Evolutionary conservation across 495 filamentous ascomycete genomes (phyloP).

Genomic region (Podospora bellae-mahoneyi): DNA sequence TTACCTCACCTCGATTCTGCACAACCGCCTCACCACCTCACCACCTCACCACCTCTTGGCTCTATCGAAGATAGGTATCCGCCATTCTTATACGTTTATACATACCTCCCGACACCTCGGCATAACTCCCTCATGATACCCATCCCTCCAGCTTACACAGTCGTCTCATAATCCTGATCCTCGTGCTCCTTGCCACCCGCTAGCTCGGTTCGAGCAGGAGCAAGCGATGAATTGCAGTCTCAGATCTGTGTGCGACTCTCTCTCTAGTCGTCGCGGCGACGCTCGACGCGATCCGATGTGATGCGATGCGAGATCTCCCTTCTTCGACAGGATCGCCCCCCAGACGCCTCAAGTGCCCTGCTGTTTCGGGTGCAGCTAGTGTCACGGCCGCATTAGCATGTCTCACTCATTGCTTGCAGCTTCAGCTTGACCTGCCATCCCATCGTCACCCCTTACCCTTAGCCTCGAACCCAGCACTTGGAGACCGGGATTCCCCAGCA

Average conservation of each 20-base stretch:
- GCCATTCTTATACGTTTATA: background rate
- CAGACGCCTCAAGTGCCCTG: slow-evolving; percentile 2
- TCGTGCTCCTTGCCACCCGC: background rate
- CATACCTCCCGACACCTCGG: background rate
- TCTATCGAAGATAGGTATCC: too few relatives aligned
- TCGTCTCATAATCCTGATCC: background rate
- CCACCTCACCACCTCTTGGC: too few relatives aligned
- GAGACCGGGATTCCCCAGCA: background rate
- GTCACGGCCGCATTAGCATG: slow-evolving; percentile 4
- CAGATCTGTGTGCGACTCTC: background rate
- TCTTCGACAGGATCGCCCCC: background rate
- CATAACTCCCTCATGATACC: background rate
- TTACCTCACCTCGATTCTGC: background rate
- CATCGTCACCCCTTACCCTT: slow-evolving; percentile 1
- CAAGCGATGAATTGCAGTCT: background rate
- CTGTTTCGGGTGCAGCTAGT: slow-evolving; percentile 1
- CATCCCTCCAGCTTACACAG: background rate
- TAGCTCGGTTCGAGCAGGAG: background rate
- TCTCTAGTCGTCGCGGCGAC: background rate
- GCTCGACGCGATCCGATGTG: background rate
- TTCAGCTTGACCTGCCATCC: slow-evolving; percentile 8
- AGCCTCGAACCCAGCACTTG: background rate
- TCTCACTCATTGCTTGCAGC: slow-evolving; percentile 12
- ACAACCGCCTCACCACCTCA: background rate
- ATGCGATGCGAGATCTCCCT: background rate